A percentile compares a stretch with the other conserved stretches of the same genome.
Evolutionary conservation across 805 yeast genomes (phyloP).

Genomic region (Metschnikowia borealis): DNA sequence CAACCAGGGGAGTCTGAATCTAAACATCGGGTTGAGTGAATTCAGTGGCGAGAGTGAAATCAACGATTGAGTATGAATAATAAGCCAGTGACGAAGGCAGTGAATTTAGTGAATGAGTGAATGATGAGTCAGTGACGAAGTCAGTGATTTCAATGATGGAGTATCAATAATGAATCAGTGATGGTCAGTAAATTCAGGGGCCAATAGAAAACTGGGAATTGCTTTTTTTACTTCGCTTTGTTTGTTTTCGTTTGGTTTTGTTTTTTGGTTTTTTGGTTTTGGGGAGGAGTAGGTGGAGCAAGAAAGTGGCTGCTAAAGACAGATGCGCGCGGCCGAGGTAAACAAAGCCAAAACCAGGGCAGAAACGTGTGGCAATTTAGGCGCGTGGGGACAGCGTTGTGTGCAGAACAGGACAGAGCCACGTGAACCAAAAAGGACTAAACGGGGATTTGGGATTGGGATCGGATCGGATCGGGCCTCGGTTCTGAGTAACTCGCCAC

Average conservation of each 20-base stretch:
- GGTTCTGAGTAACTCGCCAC: too few species aligned
- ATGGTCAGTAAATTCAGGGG: too few species aligned
- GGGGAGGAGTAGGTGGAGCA: background rate
- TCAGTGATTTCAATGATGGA: background rate
- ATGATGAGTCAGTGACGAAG: background rate
- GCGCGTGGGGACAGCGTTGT: background rate
- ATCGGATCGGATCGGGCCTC: too few species aligned
- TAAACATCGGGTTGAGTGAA: conserved; percentile 8
- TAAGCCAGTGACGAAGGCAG: too few species aligned
- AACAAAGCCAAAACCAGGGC: background rate
- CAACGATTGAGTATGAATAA: too few species aligned
- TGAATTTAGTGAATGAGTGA: too few species aligned
- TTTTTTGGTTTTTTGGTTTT: too few species aligned
- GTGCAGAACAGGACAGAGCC: background rate
- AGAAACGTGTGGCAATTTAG: background rate
- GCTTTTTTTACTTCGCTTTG: too few species aligned
- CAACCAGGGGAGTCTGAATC: conserved; percentile 12
- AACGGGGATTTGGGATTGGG: background rate
- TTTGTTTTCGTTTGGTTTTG: too few species aligned
- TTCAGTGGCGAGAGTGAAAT: too few species aligned
- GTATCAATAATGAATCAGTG: too few species aligned
- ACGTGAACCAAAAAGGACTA: background rate
- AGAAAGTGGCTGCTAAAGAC: conserved; percentile 2
- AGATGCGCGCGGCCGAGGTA: background rate
- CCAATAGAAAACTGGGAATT: too few species aligned